Base-by-base conservation (phyloP, 1,284 basidiomycete species). In the Clitocybe nebularis region DNA sequence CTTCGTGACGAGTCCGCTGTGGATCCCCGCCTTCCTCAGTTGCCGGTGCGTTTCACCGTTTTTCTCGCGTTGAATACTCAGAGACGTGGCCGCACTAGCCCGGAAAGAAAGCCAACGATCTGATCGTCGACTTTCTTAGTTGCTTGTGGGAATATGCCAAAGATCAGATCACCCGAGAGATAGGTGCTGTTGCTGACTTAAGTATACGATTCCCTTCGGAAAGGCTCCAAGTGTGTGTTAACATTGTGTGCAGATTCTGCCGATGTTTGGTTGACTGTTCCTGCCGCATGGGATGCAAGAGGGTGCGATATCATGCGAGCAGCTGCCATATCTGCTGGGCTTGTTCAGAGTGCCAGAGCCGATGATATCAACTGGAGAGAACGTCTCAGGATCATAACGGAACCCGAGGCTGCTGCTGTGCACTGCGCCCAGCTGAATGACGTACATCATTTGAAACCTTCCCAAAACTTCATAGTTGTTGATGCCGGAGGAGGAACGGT, bases 401-500 rank as follows among this genome's bases (percentile, higher is more conserved):
- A 91, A 55, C 85, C 87, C 11, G 89, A 90, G 62, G 88, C 89
- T 1, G 88, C 88, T 10, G 89, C 89, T 11, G 84, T 90, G 2
- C 87, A 91, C 47, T 90, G 87, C 48, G 86, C 83, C 1, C 77
- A 83, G 48, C 67, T 91, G 37, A 85, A 84, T 13, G 78, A 85
- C 47, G 67, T 90, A 4, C 84, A 89, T 61, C 80, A 81, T 52
- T 67, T 91, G 36, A 79, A 76, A 36, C 74, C 85, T 0, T 84
- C 79, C 32, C 87, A 91, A 55, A 85, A 81, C 49, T 90, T 90
- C 57, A 81, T 91, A 26, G 71, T 75, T 5, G 73, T 71, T 47
- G 89, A 91, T 60, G 88, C 87, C 13, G 88, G 89, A 57, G 88
- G 88, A 59, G 85, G 84, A 58, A 86, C 84, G 2, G 83, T 86